phyloP scores from a whole-genome alignment of 192 early-diverging fungal genomes.

The Backusella sp. region DNA sequence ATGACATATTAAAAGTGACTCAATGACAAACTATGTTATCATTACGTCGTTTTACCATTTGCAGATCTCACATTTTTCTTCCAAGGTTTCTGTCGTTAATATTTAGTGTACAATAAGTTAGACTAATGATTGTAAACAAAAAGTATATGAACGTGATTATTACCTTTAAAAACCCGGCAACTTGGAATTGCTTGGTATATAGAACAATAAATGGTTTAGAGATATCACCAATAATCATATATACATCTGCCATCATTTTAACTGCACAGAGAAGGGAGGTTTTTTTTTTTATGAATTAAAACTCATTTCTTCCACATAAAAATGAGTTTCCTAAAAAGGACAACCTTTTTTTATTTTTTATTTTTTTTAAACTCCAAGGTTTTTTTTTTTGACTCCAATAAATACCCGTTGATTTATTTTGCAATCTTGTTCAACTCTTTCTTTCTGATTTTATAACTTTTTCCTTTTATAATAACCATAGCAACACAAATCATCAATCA shows the following conservation, averaged over 20 bases:
- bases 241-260: no score
- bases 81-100: not conserved
- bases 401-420: not conserved
- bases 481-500: not conserved
- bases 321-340: not conserved
- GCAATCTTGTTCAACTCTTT: not conserved
- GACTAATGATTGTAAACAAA: not conserved
- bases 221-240: no score
- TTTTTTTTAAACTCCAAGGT: not conserved
- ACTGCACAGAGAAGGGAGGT: not conserved
- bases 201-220: no score
- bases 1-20: not conserved
- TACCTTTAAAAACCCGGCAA: not conserved
- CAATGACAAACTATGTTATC: not conserved
- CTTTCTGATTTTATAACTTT: not conserved
- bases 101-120: not conserved
- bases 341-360: not conserved
- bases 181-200: no score
- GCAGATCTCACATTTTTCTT: not conserved
- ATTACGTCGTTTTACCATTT: not conserved
- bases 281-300: not conserved
- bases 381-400: not conserved
- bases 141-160: not conserved
- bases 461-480: not conserved
- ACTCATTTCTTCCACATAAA: not conserved